Evolutionary conservation across 208 protist genomes (phyloP), one percentile per base, ranked within the genome.

Genomic region (Crithidia fasciculata): DNA sequence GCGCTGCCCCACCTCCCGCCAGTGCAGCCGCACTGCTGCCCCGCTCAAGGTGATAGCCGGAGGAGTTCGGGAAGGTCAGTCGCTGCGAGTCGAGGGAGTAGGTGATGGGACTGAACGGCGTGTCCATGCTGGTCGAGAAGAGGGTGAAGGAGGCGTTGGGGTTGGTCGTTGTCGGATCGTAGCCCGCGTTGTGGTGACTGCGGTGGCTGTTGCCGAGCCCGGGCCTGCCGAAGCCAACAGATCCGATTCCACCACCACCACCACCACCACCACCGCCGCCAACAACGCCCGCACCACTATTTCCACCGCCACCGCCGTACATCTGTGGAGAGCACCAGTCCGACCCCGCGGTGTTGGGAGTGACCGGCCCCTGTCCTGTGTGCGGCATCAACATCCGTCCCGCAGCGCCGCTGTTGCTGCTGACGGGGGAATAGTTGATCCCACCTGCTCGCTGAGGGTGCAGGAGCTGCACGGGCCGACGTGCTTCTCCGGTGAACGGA

Each of bases 91-190:
- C 88, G 66, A 94, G 79, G 10, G 91, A 90, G 76, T 96, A 96
- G 10, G 87, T 94, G 76, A 96, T 96, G 54, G 91, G 91, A 71
- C 91, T 96, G 72, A 92, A 96, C 18, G 87, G 91, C 0, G 83
- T 91, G 55, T 96, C 82, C 65, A 92, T 85, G 65, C 86, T 92
- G 7, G 91, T 78, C 19, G 88, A 93, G 47, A 88, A 82, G 36
- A 96, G 79, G 9, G 86, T 93, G 72, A 95, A 96, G 44, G 84
- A 91, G 43, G 74, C 72, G 66, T 87, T 90, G 12, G 78, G 58
- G 40, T 53, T 68, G 36, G 36, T 64, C 40, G 43, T 18, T 37
- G 8, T 28, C 10, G 15, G 16, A 53, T 70, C 53, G 40, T 58
- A 43, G 36, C 41, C 39, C 4, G 5, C 18, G 56, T 60, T 60